Evolutionary conservation across 75 land plant species (phyloP), one percentile per base, ranked within the genome.

Genomic region (Selaginella moellendorffii): DNA sequence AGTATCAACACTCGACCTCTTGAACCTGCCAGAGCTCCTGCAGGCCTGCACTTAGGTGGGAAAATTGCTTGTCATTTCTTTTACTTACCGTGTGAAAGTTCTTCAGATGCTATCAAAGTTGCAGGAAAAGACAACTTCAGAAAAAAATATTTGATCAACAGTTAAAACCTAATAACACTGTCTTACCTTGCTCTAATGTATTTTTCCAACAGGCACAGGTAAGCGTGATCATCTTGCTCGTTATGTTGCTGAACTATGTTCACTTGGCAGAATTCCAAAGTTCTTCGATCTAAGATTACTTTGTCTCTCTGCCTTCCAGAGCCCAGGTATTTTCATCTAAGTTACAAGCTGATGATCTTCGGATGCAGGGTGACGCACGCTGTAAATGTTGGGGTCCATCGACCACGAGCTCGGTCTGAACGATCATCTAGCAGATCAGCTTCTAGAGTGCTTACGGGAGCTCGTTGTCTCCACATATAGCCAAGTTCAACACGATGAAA

Each of bases 391-490:
- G 46, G 46, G 46, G 46, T 36, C 46, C 46, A 36, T 36, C 46
- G 46, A 36, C 46, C 46, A 36, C 46, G 46, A 36, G 46, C 46
- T 36, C 46, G 46, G 46, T 36, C 46, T 36, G 46, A 36, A 36
- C 14, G 46, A 36, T 36, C 46, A 36, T 14, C 46, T 36, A 36
- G 46, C 46, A 36, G 46, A 36, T 36, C 46, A 36, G 46, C n/a
- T n/a, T n/a, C 46, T 36, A 36, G 46, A 14, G 46, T 14, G 46
- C 46, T 36, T 36, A 14, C 5, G 46, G 46, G 46, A 36, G 46
- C 46, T 36, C 46, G 46, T 36, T 36, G 46, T 36, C 46, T 36
- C 46, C 14, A 36, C 5, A 5, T 36, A 36, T 36, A 36, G 46
- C 46, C 46, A 36, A 36, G 46, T 36, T 36, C 46, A 36, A 36